Percentiles rank a stretch among this genome's conserved stretches.
Evolutionary conservation across 1,139 yeast genomes (phyloP).

Genomic region (Suhomyces atakaporum): DNA sequence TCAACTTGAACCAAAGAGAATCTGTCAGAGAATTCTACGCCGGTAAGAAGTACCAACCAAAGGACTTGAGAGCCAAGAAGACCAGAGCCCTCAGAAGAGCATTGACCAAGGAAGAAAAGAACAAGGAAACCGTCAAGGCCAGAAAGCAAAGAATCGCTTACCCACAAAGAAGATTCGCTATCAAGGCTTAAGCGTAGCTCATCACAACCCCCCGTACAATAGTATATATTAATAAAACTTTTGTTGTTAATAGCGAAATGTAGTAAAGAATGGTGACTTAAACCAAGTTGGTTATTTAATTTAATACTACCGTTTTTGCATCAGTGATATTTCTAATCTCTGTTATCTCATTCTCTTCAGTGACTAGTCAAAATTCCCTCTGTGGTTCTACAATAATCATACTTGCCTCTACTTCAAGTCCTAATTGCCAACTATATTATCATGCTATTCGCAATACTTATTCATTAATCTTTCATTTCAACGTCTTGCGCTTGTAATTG

Average conservation of each 20-base stretch:
- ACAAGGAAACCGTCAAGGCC: conserved; percentile 82
- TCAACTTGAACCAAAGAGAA: conserved; percentile 96
- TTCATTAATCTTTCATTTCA: conserved; percentile 19
- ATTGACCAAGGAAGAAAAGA: conserved; percentile 85
- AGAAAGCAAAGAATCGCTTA: conserved; percentile 90
- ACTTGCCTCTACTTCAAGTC: too few species aligned
- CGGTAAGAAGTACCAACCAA: conserved; percentile 96
- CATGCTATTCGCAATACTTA: too few species aligned
- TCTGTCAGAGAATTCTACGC: conserved; percentile 93
- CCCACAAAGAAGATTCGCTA: conserved; percentile 98
- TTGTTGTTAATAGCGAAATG: conserved; percentile 8
- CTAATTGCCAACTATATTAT: too few species aligned
- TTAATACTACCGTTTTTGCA: too few species aligned
- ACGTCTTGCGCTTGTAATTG: conserved; percentile 18
- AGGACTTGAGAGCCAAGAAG: conserved; percentile 98
- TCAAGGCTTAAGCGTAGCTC: conserved; percentile 75
- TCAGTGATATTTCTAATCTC: too few species aligned
- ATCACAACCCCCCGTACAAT: conserved; percentile 13
- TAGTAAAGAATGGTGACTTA: neutral
- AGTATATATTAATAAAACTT: conserved; percentile 10
- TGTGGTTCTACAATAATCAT: too few species aligned
- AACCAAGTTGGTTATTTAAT: neutral
- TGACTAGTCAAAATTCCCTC: too few species aligned
- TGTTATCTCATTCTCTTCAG: too few species aligned
- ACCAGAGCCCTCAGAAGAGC: conserved; percentile 99